These are phyloP conservation scores for Aquilaria agallochum DNA, from an alignment of 441 rosid species.

Conservation along the genomic window DNA sequence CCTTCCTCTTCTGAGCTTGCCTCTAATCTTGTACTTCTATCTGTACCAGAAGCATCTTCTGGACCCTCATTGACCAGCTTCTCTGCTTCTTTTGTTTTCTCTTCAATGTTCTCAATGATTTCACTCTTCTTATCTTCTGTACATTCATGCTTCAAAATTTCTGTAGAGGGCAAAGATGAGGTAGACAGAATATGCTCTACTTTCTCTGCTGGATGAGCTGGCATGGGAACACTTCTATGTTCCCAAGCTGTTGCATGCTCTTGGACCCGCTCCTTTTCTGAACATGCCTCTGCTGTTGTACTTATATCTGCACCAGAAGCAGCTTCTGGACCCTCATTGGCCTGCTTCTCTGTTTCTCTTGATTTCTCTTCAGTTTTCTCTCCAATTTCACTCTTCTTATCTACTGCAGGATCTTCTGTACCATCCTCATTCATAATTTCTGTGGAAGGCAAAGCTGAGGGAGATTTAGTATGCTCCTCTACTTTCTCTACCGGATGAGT, in stretches of 20 bases:
- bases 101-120: background rate
- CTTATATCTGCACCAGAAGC: constrained; percentile 10
- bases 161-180: background rate
- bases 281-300: constrained; percentile 11
- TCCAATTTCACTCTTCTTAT: background rate
- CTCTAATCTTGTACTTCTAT: constrained; percentile 10
- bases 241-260: constrained; percentile 16
- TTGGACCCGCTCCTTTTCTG: constrained; percentile 13
- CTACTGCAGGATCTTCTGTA: background rate
- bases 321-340: constrained; percentile 12
- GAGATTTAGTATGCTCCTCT: constrained; percentile 9
- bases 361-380: constrained; percentile 4
- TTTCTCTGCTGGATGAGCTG: constrained; percentile 15
- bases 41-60: constrained; percentile 12
- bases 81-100: constrained; percentile 11
- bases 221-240: constrained; percentile 9
- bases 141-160: background rate
- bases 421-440: background rate
- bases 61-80: constrained; percentile 13
- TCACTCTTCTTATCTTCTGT: background rate
- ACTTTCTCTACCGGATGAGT: constrained; percentile 13
- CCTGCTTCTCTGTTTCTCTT: constrained; percentile 12
- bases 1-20: constrained; percentile 16
- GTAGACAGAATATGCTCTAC: constrained; percentile 9
- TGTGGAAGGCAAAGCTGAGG: background rate